A percentile compares a stretch with the other conserved stretches of the same genome.
Evolutionary conservation across 345 rosid genomes (phyloP).

Genomic region (Diplotaxis tenuifolia): DNA sequence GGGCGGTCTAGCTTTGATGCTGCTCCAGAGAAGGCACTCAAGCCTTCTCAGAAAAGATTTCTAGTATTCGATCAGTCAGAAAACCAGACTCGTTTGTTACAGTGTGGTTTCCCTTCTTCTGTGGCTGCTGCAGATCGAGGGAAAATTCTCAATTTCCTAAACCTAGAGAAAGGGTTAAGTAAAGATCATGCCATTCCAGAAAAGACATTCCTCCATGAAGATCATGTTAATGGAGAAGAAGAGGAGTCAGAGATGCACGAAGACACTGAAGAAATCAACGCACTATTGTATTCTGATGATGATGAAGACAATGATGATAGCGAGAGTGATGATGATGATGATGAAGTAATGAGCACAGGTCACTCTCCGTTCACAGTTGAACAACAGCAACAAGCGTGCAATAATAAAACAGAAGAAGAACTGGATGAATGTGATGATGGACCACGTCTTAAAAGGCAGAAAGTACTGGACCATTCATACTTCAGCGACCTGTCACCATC

Average conservation of each 20-base stretch:
- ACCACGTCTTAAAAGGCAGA: conserved; percentile 61
- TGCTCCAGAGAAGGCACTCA: conserved; percentile 26
- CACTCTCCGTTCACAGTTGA: conserved; percentile 62
- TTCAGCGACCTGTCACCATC: conserved; percentile 33
- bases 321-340: conserved; percentile 58
- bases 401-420: conserved; percentile 33
- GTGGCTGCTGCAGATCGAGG: conserved; percentile 26
- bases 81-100: conserved; percentile 55
- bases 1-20: conserved; percentile 22
- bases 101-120: conserved; percentile 36
- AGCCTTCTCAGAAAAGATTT: conserved; percentile 43
- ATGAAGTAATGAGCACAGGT: conserved; percentile 86
- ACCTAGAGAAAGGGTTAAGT: conserved; percentile 32
- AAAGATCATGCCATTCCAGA: conserved; percentile 23
- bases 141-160: conserved; percentile 23
- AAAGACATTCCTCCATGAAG: conserved; percentile 35
- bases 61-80: conserved; percentile 71
- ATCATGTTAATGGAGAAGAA: conserved; percentile 43
- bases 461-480: conserved; percentile 41
- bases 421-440: conserved; percentile 50
- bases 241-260: conserved; percentile 81
- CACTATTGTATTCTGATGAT: conserved; percentile 81
- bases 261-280: conserved; percentile 92
- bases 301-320: conserved; percentile 46
- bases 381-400: conserved; percentile 40